Evolutionary conservation across 106 monocot genomes (phyloP), one percentile per base, ranked within the genome.

Genomic region (Amphibolis antarctica): DNA sequence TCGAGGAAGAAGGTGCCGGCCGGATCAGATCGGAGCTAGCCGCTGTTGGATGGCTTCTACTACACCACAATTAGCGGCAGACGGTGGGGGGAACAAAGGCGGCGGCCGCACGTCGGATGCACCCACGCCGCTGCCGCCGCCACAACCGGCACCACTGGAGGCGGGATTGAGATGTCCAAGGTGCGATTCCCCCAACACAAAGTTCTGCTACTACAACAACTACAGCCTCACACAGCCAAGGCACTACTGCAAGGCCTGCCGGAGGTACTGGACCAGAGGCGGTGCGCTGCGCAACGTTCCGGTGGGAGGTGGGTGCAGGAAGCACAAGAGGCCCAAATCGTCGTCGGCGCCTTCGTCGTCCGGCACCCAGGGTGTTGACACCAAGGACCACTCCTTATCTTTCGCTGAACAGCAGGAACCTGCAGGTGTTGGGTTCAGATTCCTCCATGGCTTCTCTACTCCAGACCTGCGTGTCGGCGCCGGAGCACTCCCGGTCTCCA

Each of bases 171-270:
- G 53, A 57, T 78, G 78, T 26, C 78, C 78, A 10, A 68, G 78
- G 48, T 78, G 78, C 55, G 67, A 78, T 62, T 78, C 78, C 17
- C 55, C 72, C 27, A 78, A 78, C 78, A 78, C 78, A 53, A 78
- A 78, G 59, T 78, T 78, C 63, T 78, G 78, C 72, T 78, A 78
- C 78, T 78, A 78, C 72, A 78, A 78, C 72, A 78, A 78, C 63
- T 73, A 78, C 68, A 78, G 78, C 72, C 68, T 78, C 29, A 46
- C 71, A 13, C 78, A 78, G 55, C 78, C 78, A 11, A 60, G 78
- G 9, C 70, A 77, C 71, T 77, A 71, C 77, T 77, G 77, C 71
- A 77, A 77, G 66, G 44, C 77, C 21, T 77, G 77, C 66, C 59
- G 71, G 44, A 55, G 77, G 30, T 77, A 77, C 53, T 77, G 77